These are phyloP conservation scores for Tulasnella sp. DNA, from an alignment of 768 basidiomycete species.

Conservation along the genomic window DNA sequence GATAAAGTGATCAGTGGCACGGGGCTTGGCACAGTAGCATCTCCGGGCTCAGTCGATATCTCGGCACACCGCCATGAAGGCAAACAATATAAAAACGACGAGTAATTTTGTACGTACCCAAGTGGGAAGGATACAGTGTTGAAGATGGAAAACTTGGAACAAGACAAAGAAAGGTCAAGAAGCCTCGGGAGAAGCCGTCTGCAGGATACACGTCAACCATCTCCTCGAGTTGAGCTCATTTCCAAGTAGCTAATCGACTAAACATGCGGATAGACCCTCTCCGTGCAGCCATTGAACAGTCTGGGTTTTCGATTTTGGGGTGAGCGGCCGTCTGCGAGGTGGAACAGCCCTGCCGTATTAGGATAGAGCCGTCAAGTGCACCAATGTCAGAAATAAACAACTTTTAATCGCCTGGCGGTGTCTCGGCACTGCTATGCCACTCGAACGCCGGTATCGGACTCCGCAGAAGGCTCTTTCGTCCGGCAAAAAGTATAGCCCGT, in stretches of 20 bases:
- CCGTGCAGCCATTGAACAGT: background rate
- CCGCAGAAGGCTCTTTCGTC: background rate
- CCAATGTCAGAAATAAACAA: background rate
- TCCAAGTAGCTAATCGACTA: background rate
- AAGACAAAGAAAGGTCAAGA: background rate
- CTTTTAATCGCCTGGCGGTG: background rate
- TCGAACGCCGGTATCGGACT: background rate
- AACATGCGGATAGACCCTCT: background rate
- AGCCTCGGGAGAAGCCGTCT: background rate
- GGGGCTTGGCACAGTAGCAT: background rate
- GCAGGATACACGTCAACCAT: background rate
- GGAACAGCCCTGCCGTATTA: background rate
- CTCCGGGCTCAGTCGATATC: background rate
- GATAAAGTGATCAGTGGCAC: background rate
- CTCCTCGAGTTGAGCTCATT: background rate
- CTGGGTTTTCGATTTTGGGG: background rate
- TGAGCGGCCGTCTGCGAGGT: background rate
- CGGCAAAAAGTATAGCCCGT: background rate
- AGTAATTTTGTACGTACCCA: background rate
- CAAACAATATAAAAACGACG: background rate
- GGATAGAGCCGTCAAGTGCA: background rate
- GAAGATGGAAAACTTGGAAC: background rate
- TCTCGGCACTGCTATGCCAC: background rate
- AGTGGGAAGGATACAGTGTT: background rate
- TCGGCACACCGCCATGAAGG: background rate